Percentiles rank a stretch among this genome's conserved stretches.
These are phyloP conservation scores for Marasmius sp. DNA, from an alignment of 1,284 basidiomycete genomes.

Conservation along the genomic window DNA sequence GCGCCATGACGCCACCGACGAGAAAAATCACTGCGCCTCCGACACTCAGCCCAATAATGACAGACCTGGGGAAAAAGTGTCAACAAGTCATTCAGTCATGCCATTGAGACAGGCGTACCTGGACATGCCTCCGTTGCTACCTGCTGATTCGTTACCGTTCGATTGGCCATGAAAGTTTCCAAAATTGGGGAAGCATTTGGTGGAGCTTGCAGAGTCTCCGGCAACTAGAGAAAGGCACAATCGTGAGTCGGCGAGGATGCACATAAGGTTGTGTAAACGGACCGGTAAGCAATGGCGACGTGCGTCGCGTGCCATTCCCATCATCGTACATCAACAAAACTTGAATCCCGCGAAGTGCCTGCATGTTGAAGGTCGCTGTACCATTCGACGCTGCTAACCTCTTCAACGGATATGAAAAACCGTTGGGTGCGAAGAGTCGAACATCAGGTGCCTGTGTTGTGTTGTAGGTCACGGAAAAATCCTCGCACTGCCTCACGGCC, in stretches of 20 bases:
- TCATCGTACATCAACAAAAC: slow-evolving; percentile 43
- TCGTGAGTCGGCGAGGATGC: background rate
- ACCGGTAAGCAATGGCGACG: slow-evolving; percentile 36
- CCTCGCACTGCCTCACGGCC: slow-evolving; percentile 48
- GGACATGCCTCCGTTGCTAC: too few species aligned
- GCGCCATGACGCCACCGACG: slow-evolving; percentile 38
- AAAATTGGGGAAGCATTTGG: slow-evolving; percentile 18
- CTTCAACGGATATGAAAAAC: slow-evolving; percentile 38
- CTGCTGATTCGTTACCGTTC: background rate
- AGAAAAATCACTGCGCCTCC: slow-evolving; percentile 39
- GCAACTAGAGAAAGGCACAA: slow-evolving; percentile 20
- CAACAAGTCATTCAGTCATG: slow-evolving; percentile 1
- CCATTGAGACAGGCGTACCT: too few species aligned
- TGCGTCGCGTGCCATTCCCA: slow-evolving; percentile 28
- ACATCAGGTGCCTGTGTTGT: slow-evolving; percentile 37
- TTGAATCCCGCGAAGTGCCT: slow-evolving; percentile 33
- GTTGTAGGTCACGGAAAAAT: slow-evolving; percentile 45
- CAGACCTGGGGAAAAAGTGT: slow-evolving; percentile 25
- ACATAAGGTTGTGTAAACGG: slow-evolving; percentile 6
- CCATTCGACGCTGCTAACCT: slow-evolving; percentile 26
- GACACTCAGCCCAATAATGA: slow-evolving; percentile 44
- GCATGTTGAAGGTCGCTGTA: slow-evolving; percentile 44
- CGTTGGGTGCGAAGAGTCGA: slow-evolving; percentile 45
- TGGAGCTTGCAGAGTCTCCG: slow-evolving; percentile 27
- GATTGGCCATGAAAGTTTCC: background rate